These are phyloP conservation scores for Carex pumila DNA, from an alignment of 176 grass and related monocot genomes.

Conservation along the genomic window DNA sequence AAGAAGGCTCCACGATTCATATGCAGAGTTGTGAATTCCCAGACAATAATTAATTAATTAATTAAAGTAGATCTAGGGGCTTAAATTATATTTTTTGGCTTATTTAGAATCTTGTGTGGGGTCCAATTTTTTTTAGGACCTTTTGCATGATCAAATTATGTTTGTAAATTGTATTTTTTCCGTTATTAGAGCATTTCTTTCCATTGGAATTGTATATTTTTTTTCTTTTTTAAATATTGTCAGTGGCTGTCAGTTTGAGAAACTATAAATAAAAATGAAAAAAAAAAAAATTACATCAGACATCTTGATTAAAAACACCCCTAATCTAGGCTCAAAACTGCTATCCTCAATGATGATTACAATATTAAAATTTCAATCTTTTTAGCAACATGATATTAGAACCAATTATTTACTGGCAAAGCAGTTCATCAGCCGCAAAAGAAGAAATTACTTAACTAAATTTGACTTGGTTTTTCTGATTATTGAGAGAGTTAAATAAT, in stretches of 20 bases:
- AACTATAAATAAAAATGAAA: too few species aligned
- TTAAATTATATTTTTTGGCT: neutral
- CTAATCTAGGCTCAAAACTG: too few species aligned
- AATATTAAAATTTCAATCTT: neutral
- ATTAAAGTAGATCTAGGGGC: neutral
- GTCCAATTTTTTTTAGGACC: neutral
- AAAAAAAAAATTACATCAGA: too few species aligned
- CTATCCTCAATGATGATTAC: neutral
- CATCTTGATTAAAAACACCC: too few species aligned
- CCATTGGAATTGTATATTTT: neutral
- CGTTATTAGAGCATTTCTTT: neutral
- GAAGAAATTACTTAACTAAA: neutral
- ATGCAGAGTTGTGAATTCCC: neutral
- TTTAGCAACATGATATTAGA: neutral
- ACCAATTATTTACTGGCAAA: neutral
- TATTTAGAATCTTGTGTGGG: neutral
- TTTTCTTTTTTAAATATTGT: too few species aligned
- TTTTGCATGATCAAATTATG: too few species aligned
- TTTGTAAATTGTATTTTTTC: neutral
- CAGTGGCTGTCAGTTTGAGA: too few species aligned
- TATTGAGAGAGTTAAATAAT: neutral
- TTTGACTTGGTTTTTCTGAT: neutral
- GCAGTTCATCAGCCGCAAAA: neutral
- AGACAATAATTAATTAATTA: slow-evolving; percentile 4
- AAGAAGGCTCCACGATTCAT: neutral